Conservation (phyloP, 306 rosid species). For the Prunus padus region DNA sequence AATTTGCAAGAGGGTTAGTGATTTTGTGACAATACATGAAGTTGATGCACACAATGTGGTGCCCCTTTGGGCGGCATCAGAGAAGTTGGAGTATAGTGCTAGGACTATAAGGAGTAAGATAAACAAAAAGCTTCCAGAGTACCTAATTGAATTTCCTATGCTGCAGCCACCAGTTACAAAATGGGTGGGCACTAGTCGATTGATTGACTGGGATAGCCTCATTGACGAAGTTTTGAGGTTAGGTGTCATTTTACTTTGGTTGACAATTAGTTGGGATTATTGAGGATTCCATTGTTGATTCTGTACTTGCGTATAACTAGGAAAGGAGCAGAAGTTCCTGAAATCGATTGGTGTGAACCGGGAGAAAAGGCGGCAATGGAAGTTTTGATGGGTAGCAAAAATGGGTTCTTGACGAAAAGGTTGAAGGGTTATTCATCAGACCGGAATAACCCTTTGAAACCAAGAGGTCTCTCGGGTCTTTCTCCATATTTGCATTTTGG, state of each 20-base stretch:
- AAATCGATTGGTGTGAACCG: conserved; percentile 82
- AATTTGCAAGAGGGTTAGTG: conserved; percentile 64
- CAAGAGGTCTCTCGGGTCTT: conserved; percentile 74
- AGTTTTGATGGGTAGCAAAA: conserved; percentile 69
- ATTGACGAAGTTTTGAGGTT: conserved; percentile 72
- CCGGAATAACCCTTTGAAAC: conserved; percentile 73
- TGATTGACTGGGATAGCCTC: conserved; percentile 65
- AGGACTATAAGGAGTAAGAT: conserved; percentile 80
- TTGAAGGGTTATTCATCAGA: conserved; percentile 59
- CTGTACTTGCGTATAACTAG: conserved; percentile 30
- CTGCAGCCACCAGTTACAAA: conserved; percentile 46
- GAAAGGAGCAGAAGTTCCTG: conserved; percentile 88
- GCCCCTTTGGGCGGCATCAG: conserved; percentile 84
- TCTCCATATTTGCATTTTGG: conserved; percentile 98
- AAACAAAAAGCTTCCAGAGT: conserved; percentile 69
- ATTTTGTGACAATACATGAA: conserved; percentile 65
- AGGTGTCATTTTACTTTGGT: conserved; percentile 9
- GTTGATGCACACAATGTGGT: conserved; percentile 93
- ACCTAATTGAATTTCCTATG: conserved; percentile 70
- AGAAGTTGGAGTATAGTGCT: conserved; percentile 88
- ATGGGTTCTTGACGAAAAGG: conserved; percentile 89
- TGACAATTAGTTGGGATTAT: conserved; percentile 3
- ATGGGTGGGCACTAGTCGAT: conserved; percentile 43
- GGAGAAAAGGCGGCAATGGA: conserved; percentile 86
- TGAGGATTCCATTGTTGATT: conserved; percentile 17